Conservation (phyloP, 768 basidiomycete genomes). For the Termitomyces sp. region DNA sequence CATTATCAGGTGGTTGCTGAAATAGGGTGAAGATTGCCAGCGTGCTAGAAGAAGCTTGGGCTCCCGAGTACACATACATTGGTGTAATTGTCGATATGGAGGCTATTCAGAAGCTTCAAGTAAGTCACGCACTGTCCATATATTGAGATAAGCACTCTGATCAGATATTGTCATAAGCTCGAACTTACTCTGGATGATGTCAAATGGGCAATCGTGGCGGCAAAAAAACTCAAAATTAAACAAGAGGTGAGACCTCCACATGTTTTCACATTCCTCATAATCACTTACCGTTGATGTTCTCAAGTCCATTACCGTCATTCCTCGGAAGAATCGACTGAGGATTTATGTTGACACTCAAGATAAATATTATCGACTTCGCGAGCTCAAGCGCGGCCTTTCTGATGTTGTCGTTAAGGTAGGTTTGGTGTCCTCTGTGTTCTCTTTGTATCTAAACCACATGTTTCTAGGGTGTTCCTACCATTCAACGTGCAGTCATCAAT, state of each 20-base stretch:
- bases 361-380: conserved; percentile 81
- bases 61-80: conserved; percentile 87
- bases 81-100: conserved; percentile 89
- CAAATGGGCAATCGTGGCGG: conserved; percentile 83
- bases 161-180: conserved; percentile 44
- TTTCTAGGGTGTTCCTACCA: conserved; percentile 73
- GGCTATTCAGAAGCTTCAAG: conserved; percentile 87
- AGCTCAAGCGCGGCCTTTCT: conserved; percentile 79
- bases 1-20: neutral
- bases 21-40: conserved; percentile 66
- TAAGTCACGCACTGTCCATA: conserved; percentile 22
- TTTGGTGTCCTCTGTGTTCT: neutral
- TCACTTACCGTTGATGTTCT: conserved; percentile 3
- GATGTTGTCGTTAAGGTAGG: conserved; percentile 87
- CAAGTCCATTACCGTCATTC: conserved; percentile 74
- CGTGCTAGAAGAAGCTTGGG: conserved; percentile 95
- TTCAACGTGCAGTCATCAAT: conserved; percentile 93
- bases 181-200: conserved; percentile 92
- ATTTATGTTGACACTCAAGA: conserved; percentile 77
- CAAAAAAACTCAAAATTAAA: conserved; percentile 91
- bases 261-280: neutral
- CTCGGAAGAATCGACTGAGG: conserved; percentile 68
- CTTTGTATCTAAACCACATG: neutral
- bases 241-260: conserved; percentile 53
- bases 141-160: neutral